Evolutionary conservation across 345 rosid species (phyloP).

Genomic region (Salix viminalis): DNA sequence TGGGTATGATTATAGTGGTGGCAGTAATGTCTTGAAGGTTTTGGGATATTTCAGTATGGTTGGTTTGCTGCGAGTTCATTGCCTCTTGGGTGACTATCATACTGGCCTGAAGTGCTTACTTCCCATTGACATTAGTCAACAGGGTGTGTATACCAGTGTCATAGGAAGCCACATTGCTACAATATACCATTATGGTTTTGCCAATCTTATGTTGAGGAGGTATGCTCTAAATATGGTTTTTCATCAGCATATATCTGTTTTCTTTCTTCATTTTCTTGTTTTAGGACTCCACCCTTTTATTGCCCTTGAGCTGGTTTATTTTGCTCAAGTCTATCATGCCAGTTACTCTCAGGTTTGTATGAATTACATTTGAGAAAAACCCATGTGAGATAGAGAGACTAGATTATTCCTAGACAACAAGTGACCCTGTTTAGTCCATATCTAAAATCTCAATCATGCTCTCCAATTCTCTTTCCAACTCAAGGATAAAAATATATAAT

Average conservation of each 20-base stretch:
- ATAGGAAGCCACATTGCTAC: conserved; percentile 93
- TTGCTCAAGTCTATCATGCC: not conserved
- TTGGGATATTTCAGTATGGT: conserved; percentile 97
- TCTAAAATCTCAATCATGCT: not conserved
- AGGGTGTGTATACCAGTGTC: conserved; percentile 85
- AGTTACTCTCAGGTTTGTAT: not conserved
- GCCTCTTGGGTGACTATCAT: conserved; percentile 94
- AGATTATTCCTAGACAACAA: not conserved
- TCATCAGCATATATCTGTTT: not conserved
- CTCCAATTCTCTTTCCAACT: not conserved
- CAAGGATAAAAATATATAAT: not conserved
- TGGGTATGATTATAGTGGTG: conserved; percentile 94
- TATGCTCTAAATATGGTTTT: conserved; percentile 19
- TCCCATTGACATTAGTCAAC: conserved; percentile 91
- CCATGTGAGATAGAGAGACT: not conserved
- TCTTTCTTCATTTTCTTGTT: not conserved
- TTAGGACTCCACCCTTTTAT: not conserved
- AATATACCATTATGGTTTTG: conserved; percentile 96
- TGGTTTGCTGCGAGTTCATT: conserved; percentile 89
- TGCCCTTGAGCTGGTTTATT: not conserved
- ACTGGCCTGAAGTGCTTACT: conserved; percentile 88
- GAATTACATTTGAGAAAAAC: not conserved
- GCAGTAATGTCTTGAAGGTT: conserved; percentile 95
- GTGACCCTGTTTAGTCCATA: not conserved
- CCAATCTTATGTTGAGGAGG: conserved; percentile 95